Base-by-base conservation (phyloP, 352 stramenopile genomes). In the Pythium guiyangense region DNA sequence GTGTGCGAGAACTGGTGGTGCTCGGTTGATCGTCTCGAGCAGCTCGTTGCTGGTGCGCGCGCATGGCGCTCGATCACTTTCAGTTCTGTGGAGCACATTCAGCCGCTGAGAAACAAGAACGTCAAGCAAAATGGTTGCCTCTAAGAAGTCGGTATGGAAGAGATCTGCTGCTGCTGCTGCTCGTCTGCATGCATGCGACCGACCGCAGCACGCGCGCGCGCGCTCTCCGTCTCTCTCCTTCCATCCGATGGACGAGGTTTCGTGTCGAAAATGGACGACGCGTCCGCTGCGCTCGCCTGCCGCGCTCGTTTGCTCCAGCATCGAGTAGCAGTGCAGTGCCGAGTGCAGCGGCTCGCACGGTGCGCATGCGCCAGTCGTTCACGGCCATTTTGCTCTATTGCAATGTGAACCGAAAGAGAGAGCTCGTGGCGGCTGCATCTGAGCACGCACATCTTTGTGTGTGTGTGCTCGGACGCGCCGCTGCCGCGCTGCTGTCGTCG, bases 91-190 rank as follows among this genome's bases (percentile, higher is more conserved):
- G 79, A 88, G 77, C 79, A 64, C 64, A 37, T 42, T 48, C 50
- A 63, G 20, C 50, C 63, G 77, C 77, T 85, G 75, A 85, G 77
- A 89, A 90, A 74, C 82, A 84, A 69, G 73, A 85, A 82, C 68
- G 60, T 64, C 64, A 70, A 60, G 61, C 62, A 88, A 80, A 75
- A 94, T 94, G 84, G 84, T 94, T 81, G 77, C 84, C 77, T 89
- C 84, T 81, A 94, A 94, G 79, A 94, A 94, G 84, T 90, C 84
- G 84, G 84, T 94, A 90, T 79, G 82, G 76, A 68, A 69, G 57
- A 80, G 64, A 67, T 55, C n/a, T n/a, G n/a, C 40, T 45, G 59
- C 69, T 52, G 56, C 62, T 61, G 61, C 46, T 35, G 52, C 63
- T 48, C 26, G 52, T 56, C 8, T 47, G 42, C n/a, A 9, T 47